Conservation (phyloP, 345 rosid species). For the Limnanthes douglasii region DNA sequence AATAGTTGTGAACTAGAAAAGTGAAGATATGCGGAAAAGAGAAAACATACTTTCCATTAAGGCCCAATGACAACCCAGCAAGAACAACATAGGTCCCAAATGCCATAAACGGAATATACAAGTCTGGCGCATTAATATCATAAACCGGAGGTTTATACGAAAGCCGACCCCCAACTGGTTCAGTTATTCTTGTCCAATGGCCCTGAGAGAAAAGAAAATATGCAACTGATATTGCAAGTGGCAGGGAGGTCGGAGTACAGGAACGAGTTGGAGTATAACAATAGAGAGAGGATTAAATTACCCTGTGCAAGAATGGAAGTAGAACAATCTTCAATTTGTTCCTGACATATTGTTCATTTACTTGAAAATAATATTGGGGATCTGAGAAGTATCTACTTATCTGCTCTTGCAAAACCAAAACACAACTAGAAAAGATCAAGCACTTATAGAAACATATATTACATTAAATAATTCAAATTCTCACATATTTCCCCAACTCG, state of each 20-base stretch:
- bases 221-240: not conserved
- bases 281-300: constrained; percentile 11
- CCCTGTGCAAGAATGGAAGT: constrained; percentile 90
- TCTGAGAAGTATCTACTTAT: constrained; percentile 85
- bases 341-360: constrained; percentile 89
- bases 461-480: no score
- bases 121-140: constrained; percentile 90
- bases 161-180: constrained; percentile 96
- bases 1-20: not conserved
- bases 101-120: constrained; percentile 95
- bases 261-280: constrained; percentile 1
- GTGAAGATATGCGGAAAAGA: not conserved
- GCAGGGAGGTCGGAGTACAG: not conserved
- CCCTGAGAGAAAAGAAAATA: constrained; percentile 34
- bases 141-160: constrained; percentile 90
- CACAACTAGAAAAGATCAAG: not conserved
- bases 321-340: constrained; percentile 92
- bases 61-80: constrained; percentile 75
- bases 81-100: constrained; percentile 80
- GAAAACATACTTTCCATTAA: constrained; percentile 68
- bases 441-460: no score
- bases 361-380: constrained; percentile 97
- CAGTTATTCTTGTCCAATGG: constrained; percentile 87
- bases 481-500: not conserved
- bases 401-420: constrained; percentile 20